These are phyloP conservation scores for Mycosphaerella sp. DNA, from an alignment of 2,329 filamentous ascomycete species.

Conservation along the genomic window DNA sequence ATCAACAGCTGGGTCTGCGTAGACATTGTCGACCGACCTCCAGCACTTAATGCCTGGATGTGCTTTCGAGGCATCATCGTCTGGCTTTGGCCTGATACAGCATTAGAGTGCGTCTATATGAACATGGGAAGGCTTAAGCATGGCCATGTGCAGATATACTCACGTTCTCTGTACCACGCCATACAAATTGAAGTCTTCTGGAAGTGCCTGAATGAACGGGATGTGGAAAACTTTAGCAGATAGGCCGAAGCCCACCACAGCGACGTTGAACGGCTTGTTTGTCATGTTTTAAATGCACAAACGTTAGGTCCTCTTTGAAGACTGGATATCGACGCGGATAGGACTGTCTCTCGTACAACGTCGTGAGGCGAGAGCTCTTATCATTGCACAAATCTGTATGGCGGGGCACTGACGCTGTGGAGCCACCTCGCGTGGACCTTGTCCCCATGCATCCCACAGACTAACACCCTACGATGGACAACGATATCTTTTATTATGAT, in stretches of 20 bases:
- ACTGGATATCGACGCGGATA: background rate
- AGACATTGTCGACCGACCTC: constrained; percentile 55
- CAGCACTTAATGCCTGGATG: constrained; percentile 61
- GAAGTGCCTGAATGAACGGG: constrained; percentile 62
- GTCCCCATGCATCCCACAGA: background rate
- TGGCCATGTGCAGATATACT: background rate
- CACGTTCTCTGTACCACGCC: constrained; percentile 67
- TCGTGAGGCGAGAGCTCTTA: constrained; percentile 3
- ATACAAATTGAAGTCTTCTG: constrained; percentile 58
- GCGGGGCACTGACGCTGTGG: constrained; percentile 21
- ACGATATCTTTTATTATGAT: constrained; percentile 16
- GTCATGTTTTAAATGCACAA: constrained; percentile 15
- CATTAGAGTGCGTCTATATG: background rate
- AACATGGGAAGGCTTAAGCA: background rate
- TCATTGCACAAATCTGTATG: background rate
- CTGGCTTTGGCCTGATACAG: constrained; percentile 45
- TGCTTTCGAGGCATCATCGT: constrained; percentile 63
- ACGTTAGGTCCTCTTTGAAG: background rate
- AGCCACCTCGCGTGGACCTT: constrained; percentile 4
- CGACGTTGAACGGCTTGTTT: constrained; percentile 46
- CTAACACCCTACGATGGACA: background rate
- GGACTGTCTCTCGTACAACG: background rate
- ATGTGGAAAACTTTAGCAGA: constrained; percentile 79
- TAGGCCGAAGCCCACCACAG: constrained; percentile 55
- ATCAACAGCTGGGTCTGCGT: constrained; percentile 60